Conservation (phyloP, 1,284 basidiomycete genomes). For the Puccinia horiana region DNA sequence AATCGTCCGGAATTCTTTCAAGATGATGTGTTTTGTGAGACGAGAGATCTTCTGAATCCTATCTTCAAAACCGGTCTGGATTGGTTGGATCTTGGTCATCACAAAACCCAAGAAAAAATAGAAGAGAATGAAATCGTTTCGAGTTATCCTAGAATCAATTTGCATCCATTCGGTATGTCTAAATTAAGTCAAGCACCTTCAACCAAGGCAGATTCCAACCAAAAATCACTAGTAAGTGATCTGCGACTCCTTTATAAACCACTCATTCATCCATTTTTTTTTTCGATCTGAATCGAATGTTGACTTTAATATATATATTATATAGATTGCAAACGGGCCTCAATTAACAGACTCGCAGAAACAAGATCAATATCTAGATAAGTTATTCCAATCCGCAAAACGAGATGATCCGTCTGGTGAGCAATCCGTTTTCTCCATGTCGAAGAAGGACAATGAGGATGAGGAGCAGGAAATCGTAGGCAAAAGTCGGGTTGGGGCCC, state of each 20-base stretch:
- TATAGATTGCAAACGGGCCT: constrained; percentile 31
- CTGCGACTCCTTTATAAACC: too few relatives aligned
- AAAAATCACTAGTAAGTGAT: constrained; percentile 30
- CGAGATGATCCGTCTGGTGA: constrained; percentile 19
- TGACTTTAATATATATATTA: background rate
- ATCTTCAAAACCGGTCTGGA: constrained; percentile 50
- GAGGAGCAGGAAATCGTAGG: constrained; percentile 34
- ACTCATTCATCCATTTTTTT: background rate
- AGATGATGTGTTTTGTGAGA: constrained; percentile 62
- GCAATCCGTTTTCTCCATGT: background rate
- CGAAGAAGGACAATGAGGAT: background rate
- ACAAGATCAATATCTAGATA: constrained; percentile 32
- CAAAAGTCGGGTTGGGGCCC: constrained; percentile 32
- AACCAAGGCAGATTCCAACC: constrained; percentile 8
- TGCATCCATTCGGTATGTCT: constrained; percentile 60
- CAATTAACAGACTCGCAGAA: constrained; percentile 42
- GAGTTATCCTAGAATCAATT: constrained; percentile 57
- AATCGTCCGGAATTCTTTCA: constrained; percentile 62
- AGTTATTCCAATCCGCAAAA: constrained; percentile 44
- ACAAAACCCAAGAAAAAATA: background rate
- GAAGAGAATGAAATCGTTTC: constrained; percentile 38
- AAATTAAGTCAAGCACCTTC: constrained; percentile 54
- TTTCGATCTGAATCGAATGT: background rate
- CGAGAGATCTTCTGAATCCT: constrained; percentile 56
- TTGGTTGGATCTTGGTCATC: constrained; percentile 21